Evolutionary conservation across 1,284 basidiomycete species (phyloP).

Genomic region (Ustilago vetiveriae): DNA sequence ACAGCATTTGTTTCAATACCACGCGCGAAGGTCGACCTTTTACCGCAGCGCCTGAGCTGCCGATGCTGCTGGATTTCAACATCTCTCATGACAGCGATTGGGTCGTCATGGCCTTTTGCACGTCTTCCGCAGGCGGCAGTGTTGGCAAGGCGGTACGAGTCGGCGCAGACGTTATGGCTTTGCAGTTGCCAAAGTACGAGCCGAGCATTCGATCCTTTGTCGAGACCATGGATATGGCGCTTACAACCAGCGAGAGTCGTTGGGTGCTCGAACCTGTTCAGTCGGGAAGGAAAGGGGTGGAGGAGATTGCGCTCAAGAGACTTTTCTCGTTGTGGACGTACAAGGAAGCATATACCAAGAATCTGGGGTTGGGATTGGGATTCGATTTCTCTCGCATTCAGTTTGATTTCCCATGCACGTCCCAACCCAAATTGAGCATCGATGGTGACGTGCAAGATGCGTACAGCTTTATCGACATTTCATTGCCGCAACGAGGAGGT

Average conservation of each 20-base stretch:
- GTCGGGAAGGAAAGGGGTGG: background rate
- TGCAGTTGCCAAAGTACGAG: constrained; percentile 58
- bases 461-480: constrained; percentile 44
- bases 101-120: constrained; percentile 57
- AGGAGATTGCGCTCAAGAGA: constrained; percentile 29
- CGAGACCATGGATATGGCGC: constrained; percentile 59
- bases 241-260: constrained; percentile 42
- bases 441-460: constrained; percentile 4
- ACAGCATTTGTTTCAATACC: constrained; percentile 7
- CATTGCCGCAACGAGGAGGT: constrained; percentile 9
- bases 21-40: constrained; percentile 44
- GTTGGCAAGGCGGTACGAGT: constrained; percentile 12
- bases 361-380: constrained; percentile 58
- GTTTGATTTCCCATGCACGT: constrained; percentile 26
- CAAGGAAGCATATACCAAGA: constrained; percentile 65
- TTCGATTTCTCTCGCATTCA: constrained; percentile 59
- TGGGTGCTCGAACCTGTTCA: constrained; percentile 37
- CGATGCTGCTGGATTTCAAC: constrained; percentile 52
- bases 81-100: constrained; percentile 63
- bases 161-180: constrained; percentile 62
- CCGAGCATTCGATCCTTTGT: constrained; percentile 34
- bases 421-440: constrained; percentile 4
- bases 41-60: constrained; percentile 2
- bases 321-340: constrained; percentile 61
- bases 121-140: background rate